These are phyloP conservation scores for Aspergillus novofumigatus DNA, from an alignment of 2,329 filamentous ascomycete species.

Conservation along the genomic window DNA sequence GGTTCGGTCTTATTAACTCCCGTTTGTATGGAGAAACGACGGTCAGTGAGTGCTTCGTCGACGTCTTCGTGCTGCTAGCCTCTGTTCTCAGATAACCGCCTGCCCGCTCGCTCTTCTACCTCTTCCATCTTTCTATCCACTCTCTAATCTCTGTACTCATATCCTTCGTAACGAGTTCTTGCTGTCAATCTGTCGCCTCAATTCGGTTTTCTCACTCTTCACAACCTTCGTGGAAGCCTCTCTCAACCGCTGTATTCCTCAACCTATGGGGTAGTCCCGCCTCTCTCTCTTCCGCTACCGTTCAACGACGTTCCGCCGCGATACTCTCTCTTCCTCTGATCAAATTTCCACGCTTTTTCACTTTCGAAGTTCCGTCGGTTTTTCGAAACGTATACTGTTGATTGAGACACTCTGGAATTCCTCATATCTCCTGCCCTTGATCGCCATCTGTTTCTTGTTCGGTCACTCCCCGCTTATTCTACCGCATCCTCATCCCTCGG, in stretches of 20 bases:
- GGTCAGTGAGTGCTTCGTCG: not conserved
- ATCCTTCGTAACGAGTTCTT: not conserved
- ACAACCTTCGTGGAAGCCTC: not conserved
- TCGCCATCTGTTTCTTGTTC: slow-evolving; percentile 2
- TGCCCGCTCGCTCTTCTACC: not conserved
- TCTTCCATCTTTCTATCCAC: not conserved
- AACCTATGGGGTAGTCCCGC: not conserved
- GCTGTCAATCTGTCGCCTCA: not conserved
- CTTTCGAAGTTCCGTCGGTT: not conserved
- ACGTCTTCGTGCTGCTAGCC: not conserved
- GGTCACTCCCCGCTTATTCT: not conserved
- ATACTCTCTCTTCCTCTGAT: not conserved
- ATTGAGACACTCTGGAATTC: not conserved
- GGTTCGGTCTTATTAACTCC: not conserved
- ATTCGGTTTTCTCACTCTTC: not conserved
- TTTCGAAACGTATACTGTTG: not conserved
- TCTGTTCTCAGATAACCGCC: not conserved
- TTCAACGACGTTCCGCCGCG: slow-evolving; percentile 2
- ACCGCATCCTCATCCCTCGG: not conserved
- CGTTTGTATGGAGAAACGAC: not conserved
- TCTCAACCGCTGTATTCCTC: not conserved
- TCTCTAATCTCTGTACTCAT: not conserved
- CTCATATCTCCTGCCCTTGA: not conserved
- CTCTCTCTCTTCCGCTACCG: slow-evolving; percentile 2
- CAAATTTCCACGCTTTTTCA: not conserved